Conservation (phyloP, 495 filamentous ascomycete genomes). For the Penicillium alfredii region DNA sequence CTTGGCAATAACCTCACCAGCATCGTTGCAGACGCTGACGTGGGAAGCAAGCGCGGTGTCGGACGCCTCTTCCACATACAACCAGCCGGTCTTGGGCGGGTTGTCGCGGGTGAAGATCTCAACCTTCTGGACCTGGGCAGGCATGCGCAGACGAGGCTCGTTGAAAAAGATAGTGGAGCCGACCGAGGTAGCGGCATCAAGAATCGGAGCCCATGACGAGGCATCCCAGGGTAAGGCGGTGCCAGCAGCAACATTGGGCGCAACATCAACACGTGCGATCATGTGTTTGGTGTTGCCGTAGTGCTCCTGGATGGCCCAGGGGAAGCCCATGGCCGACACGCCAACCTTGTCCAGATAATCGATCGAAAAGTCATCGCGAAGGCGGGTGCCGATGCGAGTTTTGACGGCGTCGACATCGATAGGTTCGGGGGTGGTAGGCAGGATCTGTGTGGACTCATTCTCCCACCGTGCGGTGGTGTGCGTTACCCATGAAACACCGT, state of each 20-base stretch:
- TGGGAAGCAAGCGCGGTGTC: too few species aligned
- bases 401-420: too few species aligned
- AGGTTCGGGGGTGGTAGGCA: too few species aligned
- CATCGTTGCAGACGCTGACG: too few species aligned
- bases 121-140: slow-evolving; percentile 29
- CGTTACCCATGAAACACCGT: slow-evolving; percentile 38
- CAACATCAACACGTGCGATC: slow-evolving; percentile 35
- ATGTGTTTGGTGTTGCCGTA: slow-evolving; percentile 35
- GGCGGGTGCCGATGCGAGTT: too few species aligned
- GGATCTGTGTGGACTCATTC: too few species aligned
- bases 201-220: slow-evolving; percentile 38
- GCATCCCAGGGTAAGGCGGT: slow-evolving; percentile 23
- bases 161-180: slow-evolving; percentile 40
- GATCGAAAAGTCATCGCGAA: slow-evolving; percentile 27
- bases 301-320: slow-evolving; percentile 39
- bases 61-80: too few species aligned
- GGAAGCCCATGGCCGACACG: slow-evolving; percentile 40
- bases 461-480: too few species aligned
- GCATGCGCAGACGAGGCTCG: slow-evolving; percentile 38
- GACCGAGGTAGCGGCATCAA: slow-evolving; percentile 43
- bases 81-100: too few species aligned
- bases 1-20: too few species aligned
- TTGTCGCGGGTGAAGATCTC: too few species aligned
- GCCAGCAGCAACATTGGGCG: slow-evolving; percentile 9
- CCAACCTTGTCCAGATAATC: slow-evolving; percentile 38